Evolutionary conservation across 768 basidiomycete genomes (phyloP).

Genomic region (Termitomyces sp.): DNA sequence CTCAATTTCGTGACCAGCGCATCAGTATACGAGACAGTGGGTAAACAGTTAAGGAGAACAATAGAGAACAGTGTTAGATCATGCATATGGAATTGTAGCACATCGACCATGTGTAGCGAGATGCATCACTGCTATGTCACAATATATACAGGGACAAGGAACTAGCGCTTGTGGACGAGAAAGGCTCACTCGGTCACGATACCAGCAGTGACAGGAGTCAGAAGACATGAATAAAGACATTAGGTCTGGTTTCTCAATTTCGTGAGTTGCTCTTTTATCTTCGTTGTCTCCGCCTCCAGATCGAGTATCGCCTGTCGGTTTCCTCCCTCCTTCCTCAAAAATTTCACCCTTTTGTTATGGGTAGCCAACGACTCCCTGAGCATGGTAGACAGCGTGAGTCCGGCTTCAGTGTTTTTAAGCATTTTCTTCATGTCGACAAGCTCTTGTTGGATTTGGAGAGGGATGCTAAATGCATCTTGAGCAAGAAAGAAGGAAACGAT

Average conservation of each 20-base stretch:
- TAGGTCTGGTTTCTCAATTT: not conserved
- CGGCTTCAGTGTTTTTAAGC: not conserved
- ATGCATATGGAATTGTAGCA: too few relatives aligned
- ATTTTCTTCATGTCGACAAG: conserved; percentile 13
- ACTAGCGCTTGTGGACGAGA: too few relatives aligned
- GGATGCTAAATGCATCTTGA: not conserved
- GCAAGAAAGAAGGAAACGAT: not conserved
- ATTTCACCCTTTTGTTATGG: not conserved
- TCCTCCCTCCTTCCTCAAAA: not conserved
- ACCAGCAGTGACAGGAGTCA: too few relatives aligned
- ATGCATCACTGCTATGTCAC: too few relatives aligned
- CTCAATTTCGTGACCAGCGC: too few relatives aligned
- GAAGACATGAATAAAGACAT: too few relatives aligned
- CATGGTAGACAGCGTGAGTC: conserved; percentile 13
- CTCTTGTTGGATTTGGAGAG: not conserved
- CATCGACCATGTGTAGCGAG: too few relatives aligned
- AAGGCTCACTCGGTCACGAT: too few relatives aligned
- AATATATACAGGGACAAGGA: too few relatives aligned
- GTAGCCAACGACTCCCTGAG: conserved; percentile 7
- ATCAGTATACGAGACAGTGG: too few relatives aligned
- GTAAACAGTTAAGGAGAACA: too few relatives aligned
- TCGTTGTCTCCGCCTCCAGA: not conserved
- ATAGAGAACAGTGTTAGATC: too few relatives aligned
- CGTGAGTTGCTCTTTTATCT: not conserved
- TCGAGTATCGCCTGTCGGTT: not conserved